Evolutionary conservation across 139 green algal genomes (phyloP).

Genomic region (Volvox africanus): DNA sequence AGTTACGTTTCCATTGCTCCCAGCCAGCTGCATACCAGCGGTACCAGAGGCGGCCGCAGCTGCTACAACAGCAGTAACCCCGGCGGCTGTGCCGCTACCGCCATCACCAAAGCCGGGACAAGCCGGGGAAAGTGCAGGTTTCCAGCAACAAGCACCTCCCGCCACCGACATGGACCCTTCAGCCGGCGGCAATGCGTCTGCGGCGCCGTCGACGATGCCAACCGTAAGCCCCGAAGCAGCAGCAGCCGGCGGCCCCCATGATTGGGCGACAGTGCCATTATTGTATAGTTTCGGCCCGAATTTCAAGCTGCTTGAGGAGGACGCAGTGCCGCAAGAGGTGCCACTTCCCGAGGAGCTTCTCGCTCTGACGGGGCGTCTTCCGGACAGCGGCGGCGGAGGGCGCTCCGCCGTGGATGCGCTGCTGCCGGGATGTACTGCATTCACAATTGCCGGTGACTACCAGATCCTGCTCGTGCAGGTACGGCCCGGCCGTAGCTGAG

Average conservation of each 20-base stretch:
- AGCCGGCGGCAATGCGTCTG: background rate
- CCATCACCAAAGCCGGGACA: background rate
- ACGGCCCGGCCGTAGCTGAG: background rate
- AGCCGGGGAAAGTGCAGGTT: background rate
- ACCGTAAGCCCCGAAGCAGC: background rate
- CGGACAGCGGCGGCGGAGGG: background rate
- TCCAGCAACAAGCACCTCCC: too few relatives aligned
- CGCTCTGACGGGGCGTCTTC: background rate
- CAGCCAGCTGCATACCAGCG: background rate
- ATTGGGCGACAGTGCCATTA: background rate
- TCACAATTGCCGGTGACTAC: background rate
- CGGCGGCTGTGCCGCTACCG: background rate
- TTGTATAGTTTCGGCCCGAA: background rate
- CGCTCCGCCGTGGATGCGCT: background rate
- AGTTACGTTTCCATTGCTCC: background rate
- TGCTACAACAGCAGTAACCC: background rate
- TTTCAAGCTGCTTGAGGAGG: conserved; percentile 9
- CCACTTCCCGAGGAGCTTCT: conserved; percentile 8
- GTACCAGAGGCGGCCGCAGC: background rate
- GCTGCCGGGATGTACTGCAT: conserved; percentile 9
- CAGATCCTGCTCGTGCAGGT: conserved; percentile 16
- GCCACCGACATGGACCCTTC: too few relatives aligned
- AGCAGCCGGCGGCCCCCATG: background rate
- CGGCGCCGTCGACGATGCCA: background rate
- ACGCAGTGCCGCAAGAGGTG: background rate